These are phyloP conservation scores for Jackrogersella minutella DNA, from an alignment of 495 filamentous ascomycete genomes.

Conservation along the genomic window DNA sequence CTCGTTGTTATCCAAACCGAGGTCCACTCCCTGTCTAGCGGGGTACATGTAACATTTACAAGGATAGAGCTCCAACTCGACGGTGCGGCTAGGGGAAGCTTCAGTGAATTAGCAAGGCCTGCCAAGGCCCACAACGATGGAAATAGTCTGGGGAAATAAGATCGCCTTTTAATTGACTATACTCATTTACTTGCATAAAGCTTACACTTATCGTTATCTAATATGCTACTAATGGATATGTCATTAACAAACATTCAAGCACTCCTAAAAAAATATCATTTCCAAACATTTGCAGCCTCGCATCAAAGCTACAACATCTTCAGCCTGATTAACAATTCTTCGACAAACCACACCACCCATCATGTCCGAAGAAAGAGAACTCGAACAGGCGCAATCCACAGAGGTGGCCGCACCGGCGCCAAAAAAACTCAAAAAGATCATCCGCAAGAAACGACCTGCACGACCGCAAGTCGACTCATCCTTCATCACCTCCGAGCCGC, in stretches of 20 bases:
- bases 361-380: constrained; percentile 47
- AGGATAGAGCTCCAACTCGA: neutral
- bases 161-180: constrained; percentile 6
- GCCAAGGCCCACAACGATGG: neutral
- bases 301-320: constrained; percentile 13
- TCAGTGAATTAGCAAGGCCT: neutral
- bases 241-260: constrained; percentile 3
- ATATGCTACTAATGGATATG: constrained; percentile 6
- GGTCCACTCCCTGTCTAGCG: constrained; percentile 22
- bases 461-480: constrained; percentile 81
- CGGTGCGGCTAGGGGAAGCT: neutral
- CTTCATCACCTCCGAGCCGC: constrained; percentile 77
- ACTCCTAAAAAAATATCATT: constrained; percentile 31
- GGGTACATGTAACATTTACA: constrained; percentile 14
- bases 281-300: constrained; percentile 21
- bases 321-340: constrained; percentile 11
- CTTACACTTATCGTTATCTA: neutral
- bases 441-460: constrained; percentile 72
- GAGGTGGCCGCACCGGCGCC: constrained; percentile 58
- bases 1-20: constrained; percentile 27
- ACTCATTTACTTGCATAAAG: neutral
- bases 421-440: constrained; percentile 70
- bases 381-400: constrained; percentile 41
- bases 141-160: constrained; percentile 29
- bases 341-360: constrained; percentile 14